Conservation (phyloP, 129 eudicot genomes). For the Helianthus tuberosus region DNA sequence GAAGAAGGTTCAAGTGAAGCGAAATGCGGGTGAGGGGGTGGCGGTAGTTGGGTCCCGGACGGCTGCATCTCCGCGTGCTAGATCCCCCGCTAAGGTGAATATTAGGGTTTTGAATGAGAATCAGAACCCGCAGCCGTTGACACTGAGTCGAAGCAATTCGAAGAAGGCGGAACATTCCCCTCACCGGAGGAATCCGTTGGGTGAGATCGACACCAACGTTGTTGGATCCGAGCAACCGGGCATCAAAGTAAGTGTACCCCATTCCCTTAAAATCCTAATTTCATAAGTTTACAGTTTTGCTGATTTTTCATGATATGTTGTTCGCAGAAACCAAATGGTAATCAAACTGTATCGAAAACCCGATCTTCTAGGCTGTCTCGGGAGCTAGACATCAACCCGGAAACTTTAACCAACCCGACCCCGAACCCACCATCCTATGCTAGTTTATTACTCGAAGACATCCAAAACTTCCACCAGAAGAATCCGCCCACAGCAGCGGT, state of each 20-base stretch:
- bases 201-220: slow-evolving; percentile 78
- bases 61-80: slow-evolving; percentile 67
- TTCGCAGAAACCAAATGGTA: slow-evolving; percentile 47
- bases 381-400: slow-evolving; percentile 76
- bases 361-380: slow-evolving; percentile 77
- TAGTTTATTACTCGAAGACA: slow-evolving; percentile 74
- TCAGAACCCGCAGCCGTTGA: slow-evolving; percentile 59
- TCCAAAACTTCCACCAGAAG: slow-evolving; percentile 92
- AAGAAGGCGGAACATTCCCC: slow-evolving; percentile 91
- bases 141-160: slow-evolving; percentile 83
- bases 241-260: slow-evolving; percentile 25
- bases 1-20: slow-evolving; percentile 71
- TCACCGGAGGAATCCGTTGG: slow-evolving; percentile 75
- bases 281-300: neutral
- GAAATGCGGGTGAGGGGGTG: slow-evolving; percentile 56
- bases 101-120: slow-evolving; percentile 47
- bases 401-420: slow-evolving; percentile 48
- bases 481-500: slow-evolving; percentile 48
- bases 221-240: slow-evolving; percentile 36
- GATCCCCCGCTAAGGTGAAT: slow-evolving; percentile 64
- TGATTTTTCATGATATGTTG: neutral
- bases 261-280: neutral
- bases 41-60: slow-evolving; percentile 27
- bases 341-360: slow-evolving; percentile 50
- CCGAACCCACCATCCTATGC: slow-evolving; percentile 60